Evolutionary conservation across 768 basidiomycete species (phyloP).

Genomic region (Suillus subluteus): DNA sequence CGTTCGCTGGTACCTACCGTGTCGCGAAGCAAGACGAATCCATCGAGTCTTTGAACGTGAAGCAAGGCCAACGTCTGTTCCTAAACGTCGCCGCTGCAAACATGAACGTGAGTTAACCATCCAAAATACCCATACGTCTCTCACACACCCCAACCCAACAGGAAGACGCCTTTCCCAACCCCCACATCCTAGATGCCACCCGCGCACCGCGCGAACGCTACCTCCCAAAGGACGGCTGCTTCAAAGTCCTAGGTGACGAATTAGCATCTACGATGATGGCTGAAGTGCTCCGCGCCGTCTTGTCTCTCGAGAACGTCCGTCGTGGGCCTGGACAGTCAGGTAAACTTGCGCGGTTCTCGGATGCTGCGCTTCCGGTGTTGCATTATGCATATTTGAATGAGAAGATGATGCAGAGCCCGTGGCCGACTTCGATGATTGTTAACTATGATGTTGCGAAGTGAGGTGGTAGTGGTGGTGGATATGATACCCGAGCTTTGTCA

Average conservation of each 20-base stretch:
- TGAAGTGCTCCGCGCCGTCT: constrained; percentile 67
- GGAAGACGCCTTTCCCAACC: constrained; percentile 55
- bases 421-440: constrained; percentile 70
- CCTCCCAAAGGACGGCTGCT: constrained; percentile 52
- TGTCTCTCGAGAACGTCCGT: constrained; percentile 56
- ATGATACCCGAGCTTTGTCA: neutral
- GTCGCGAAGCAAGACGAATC: constrained; percentile 49
- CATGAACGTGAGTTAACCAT: constrained; percentile 50
- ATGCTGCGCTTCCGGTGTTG: constrained; percentile 49
- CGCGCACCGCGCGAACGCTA: constrained; percentile 49
- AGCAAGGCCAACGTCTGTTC: constrained; percentile 59
- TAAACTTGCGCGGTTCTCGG: constrained; percentile 57
- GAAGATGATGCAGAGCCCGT: constrained; percentile 56
- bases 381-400: constrained; percentile 59
- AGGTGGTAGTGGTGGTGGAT: constrained; percentile 7
- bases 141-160: constrained; percentile 27
- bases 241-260: constrained; percentile 53
- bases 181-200: constrained; percentile 45
- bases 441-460: constrained; percentile 39
- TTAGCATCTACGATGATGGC: constrained; percentile 62
- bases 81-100: constrained; percentile 62
- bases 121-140: neutral
- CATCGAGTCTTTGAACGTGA: constrained; percentile 45
- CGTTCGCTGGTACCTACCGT: constrained; percentile 71
- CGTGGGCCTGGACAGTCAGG: constrained; percentile 76